Evolutionary conservation across 257 asterid species (phyloP).

Genomic region (Ehretia macrophylla): DNA sequence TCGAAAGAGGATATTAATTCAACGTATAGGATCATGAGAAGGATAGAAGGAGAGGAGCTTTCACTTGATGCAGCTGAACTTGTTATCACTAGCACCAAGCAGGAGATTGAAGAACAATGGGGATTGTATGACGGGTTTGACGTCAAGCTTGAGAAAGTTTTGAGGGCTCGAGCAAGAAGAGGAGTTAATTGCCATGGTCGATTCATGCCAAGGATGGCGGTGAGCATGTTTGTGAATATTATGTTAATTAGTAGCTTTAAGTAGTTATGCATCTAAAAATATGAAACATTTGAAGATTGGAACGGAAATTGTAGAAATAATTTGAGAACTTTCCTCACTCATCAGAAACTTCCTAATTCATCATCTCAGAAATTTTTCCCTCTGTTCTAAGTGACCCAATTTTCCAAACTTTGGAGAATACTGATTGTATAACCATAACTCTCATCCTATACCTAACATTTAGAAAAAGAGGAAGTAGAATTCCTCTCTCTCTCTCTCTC

Average conservation of each 20-base stretch:
- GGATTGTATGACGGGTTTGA: conserved; percentile 86
- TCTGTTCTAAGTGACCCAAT: too few relatives aligned
- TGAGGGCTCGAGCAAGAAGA: conserved; percentile 74
- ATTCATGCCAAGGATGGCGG: conserved; percentile 91
- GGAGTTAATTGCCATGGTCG: conserved; percentile 82
- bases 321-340: too few relatives aligned
- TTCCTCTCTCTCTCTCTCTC: too few relatives aligned
- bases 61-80: conserved; percentile 79
- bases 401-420: too few relatives aligned
- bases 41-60: conserved; percentile 83
- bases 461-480: too few relatives aligned
- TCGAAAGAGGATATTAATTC: conserved; percentile 84
- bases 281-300: background rate
- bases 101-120: conserved; percentile 91
- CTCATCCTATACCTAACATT: too few relatives aligned
- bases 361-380: too few relatives aligned
- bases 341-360: too few relatives aligned
- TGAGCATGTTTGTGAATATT: conserved; percentile 18
- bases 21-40: conserved; percentile 73
- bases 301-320: background rate
- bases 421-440: too few relatives aligned
- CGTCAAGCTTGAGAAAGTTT: conserved; percentile 67
- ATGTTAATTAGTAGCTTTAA: background rate
- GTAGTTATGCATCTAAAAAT: background rate
- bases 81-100: conserved; percentile 77